phyloP scores from a whole-genome alignment of 495 filamentous ascomycete genomes.

The Neurospora discreta region DNA sequence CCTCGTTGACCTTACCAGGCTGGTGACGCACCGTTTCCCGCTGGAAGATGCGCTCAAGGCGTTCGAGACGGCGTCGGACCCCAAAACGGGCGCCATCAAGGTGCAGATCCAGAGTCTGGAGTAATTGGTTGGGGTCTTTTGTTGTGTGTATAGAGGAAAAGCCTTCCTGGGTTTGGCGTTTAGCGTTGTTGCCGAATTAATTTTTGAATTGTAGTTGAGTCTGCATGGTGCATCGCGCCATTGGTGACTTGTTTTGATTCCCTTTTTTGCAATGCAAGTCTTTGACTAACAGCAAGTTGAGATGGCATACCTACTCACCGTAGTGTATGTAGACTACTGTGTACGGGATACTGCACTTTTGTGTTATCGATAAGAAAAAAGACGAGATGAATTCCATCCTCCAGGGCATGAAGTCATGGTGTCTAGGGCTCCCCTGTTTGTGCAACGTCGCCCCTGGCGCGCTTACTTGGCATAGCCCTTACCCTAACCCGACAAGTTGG shows the following conservation, averaged over 20 bases:
- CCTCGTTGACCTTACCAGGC: constrained; percentile 62
- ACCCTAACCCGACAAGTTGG: background rate
- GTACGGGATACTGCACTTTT: background rate
- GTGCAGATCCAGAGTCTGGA: constrained; percentile 69
- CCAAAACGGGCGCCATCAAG: constrained; percentile 91
- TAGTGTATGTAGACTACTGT: too few relatives aligned
- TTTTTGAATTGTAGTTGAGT: background rate
- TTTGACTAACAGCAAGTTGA: background rate
- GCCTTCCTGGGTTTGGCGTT: background rate
- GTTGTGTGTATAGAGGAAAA: background rate
- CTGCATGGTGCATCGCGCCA: background rate
- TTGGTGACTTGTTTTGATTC: background rate
- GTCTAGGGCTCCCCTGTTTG: background rate
- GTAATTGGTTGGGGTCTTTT: constrained; percentile 3
- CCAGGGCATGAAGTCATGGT: background rate
- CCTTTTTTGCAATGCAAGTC: background rate
- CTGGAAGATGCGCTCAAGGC: constrained; percentile 83
- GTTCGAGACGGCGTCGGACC: constrained; percentile 75
- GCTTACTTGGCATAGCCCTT: background rate
- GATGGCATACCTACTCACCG: background rate
- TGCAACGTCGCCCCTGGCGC: background rate
- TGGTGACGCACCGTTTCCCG: constrained; percentile 79
- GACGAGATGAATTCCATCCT: background rate
- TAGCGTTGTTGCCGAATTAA: background rate
- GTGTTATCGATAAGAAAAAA: background rate